These are phyloP conservation scores for Vitis hybrid DNA, from an alignment of 177 flowering plant genomes.

Conservation along the genomic window DNA sequence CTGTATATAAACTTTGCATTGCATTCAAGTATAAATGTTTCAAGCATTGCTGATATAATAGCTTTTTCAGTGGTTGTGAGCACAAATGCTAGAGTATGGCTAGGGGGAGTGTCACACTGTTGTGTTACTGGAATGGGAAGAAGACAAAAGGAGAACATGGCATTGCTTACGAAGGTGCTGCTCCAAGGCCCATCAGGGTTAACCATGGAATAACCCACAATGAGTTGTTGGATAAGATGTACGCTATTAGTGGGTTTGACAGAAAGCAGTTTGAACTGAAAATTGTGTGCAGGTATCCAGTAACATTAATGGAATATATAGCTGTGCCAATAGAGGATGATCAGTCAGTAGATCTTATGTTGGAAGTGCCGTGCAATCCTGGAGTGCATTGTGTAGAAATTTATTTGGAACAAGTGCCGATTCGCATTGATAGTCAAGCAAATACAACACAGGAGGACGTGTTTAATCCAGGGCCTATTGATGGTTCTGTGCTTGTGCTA, in stretches of 20 bases:
- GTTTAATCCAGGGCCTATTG: too few species aligned
- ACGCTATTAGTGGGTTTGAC: constrained; percentile 7
- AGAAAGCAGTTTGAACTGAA: constrained; percentile 1
- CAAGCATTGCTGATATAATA: too few species aligned
- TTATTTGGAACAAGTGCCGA: not conserved
- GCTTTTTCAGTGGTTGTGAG: too few species aligned
- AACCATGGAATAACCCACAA: constrained; percentile 3
- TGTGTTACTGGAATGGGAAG: constrained; percentile 2
- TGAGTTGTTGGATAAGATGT: constrained; percentile 9
- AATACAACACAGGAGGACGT: too few species aligned
- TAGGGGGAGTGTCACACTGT: too few species aligned
- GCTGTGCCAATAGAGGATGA: constrained; percentile 7
- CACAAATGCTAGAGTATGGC: too few species aligned
- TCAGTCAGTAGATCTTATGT: constrained; percentile 3
- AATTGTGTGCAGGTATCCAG: constrained; percentile 1
- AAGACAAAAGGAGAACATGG: constrained; percentile 2
- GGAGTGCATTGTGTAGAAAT: constrained; percentile 5
- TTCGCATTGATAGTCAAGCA: too few species aligned
- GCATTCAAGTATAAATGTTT: too few species aligned
- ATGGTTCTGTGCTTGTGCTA: too few species aligned
- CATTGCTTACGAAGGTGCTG: constrained; percentile 8
- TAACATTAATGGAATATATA: constrained; percentile 1
- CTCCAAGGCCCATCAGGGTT: constrained; percentile 5
- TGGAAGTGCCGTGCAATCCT: constrained; percentile 5
- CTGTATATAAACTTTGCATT: too few species aligned